Evolutionary conservation across 108 stramenopile genomes (phyloP), one percentile per base, ranked within the genome.

Genomic region (Skeletonema menzelii): DNA sequence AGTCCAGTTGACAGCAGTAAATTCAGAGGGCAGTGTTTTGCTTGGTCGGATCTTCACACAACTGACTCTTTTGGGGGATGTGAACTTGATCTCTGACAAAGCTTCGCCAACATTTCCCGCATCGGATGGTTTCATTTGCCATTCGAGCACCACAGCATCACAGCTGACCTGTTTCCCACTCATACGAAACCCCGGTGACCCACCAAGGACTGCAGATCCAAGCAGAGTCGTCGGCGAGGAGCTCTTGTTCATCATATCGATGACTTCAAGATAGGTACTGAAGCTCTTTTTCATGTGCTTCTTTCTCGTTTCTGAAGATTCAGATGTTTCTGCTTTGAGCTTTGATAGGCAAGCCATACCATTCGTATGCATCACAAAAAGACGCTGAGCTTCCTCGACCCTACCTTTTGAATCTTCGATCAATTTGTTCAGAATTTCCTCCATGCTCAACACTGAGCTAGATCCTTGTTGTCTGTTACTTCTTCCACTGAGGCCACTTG

Each of bases 341-440:
- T 69, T 80, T 27, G 83, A 56, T 12, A 91, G 49, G 24, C 68
- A 73, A 4, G 88, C 90, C 72, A 91, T 73, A 20, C 79, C 88
- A 65, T 88, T 91, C 34, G 83, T 80, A 49, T 91, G 84, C 66
- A 91, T 28, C 3, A 82, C 69, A 13, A 63, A 65, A 56, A 91
- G 28, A 19, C 90, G 82, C 59, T 86, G 88, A 2, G 88, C 67
- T 63, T 92, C 91, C 59, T 87, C 87, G 28, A 84, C 85, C 57
- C 85, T 82, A 53, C 28, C 37, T 59, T 73, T 75, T 4, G 86
- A 79, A 67, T 90, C 87, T 27, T 92, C 87, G 40, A 92, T 88
- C 19, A 92, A 77, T 26, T 69, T 67, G 55, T 86, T 77, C 14
- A 88, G 71, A 24, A 90, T 87, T 66, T 92, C 87, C 3, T 69